A percentile compares a stretch with the other conserved stretches of the same genome.
These are phyloP conservation scores for Serendipita sp. DNA, from an alignment of 768 basidiomycete genomes.

Conservation along the genomic window DNA sequence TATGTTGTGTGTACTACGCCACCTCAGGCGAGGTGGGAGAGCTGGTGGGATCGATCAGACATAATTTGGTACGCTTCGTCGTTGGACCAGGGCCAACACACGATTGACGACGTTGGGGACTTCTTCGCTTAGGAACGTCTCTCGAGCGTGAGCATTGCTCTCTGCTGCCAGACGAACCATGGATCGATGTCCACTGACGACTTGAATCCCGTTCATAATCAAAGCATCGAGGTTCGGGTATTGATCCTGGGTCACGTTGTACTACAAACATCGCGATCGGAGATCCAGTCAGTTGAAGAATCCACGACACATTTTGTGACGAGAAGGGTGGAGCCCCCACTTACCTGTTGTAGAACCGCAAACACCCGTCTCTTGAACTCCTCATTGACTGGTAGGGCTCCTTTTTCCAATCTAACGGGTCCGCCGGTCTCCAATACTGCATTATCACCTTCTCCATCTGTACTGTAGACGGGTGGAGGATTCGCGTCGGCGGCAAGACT, in stretches of 20 bases:
- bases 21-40: too few relatives aligned
- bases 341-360: neutral
- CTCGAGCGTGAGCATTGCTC: constrained; percentile 2
- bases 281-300: too few relatives aligned
- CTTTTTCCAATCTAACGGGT: neutral
- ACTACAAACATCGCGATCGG: neutral
- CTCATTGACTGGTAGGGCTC: neutral
- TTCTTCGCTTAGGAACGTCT: constrained; percentile 4
- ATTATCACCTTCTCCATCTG: neutral
- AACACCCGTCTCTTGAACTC: neutral
- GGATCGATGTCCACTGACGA: neutral
- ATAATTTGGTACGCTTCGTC: neutral
- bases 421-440: neutral
- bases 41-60: neutral
- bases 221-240: neutral
- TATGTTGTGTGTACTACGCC: too few relatives aligned
- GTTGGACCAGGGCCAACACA: neutral
- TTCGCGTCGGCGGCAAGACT: neutral
- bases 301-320: too few relatives aligned
- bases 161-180: neutral
- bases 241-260: neutral
- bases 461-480: constrained; percentile 1
- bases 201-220: neutral
- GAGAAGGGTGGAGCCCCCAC: neutral
- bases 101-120: constrained; percentile 3